Conservation (phyloP, 192 early-diverging fungal genomes). For the Coemansia sp. region DNA sequence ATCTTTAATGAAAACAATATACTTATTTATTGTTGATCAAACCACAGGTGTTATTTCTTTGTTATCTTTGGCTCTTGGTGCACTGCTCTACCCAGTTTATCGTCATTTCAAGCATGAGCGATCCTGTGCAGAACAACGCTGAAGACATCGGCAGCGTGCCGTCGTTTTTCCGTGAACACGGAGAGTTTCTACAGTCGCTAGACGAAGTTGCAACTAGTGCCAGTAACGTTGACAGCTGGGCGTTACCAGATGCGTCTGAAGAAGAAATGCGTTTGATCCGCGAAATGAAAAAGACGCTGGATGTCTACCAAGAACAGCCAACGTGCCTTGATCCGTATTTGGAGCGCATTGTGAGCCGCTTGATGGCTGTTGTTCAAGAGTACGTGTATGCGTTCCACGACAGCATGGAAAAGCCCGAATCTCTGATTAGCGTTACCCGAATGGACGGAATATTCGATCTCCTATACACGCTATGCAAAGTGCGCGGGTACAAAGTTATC, state of each 20-base stretch:
- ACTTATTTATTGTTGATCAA: too few species aligned
- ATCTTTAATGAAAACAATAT: not conserved
- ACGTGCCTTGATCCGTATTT: slow-evolving; percentile 49
- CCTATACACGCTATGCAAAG: slow-evolving; percentile 79
- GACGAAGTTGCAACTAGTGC: slow-evolving; percentile 18
- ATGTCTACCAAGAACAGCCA: slow-evolving; percentile 50
- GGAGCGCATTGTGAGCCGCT: slow-evolving; percentile 35
- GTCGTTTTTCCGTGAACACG: slow-evolving; percentile 48
- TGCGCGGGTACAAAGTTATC: slow-evolving; percentile 87
- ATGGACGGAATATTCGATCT: slow-evolving; percentile 34
- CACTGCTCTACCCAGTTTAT: not conserved
- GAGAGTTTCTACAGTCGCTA: slow-evolving; percentile 26
- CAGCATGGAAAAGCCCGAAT: not conserved
- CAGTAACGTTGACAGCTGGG: slow-evolving; percentile 16
- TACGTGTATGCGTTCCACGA: slow-evolving; percentile 34
- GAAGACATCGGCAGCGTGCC: slow-evolving; percentile 36
- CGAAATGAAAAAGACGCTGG: slow-evolving; percentile 25
- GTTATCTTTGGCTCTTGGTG: not conserved
- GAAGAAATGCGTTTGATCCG: slow-evolving; percentile 23
- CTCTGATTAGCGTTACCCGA: slow-evolving; percentile 9
- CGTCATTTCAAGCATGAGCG: slow-evolving; percentile 6
- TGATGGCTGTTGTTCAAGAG: slow-evolving; percentile 31
- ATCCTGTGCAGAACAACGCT: slow-evolving; percentile 7
- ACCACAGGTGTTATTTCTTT: too few species aligned
- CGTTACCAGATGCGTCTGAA: slow-evolving; percentile 2